A percentile compares a stretch with the other conserved stretches of the same genome.
Conservation (phyloP, 257 asterid genomes). For the Anisodus acutangulus region DNA sequence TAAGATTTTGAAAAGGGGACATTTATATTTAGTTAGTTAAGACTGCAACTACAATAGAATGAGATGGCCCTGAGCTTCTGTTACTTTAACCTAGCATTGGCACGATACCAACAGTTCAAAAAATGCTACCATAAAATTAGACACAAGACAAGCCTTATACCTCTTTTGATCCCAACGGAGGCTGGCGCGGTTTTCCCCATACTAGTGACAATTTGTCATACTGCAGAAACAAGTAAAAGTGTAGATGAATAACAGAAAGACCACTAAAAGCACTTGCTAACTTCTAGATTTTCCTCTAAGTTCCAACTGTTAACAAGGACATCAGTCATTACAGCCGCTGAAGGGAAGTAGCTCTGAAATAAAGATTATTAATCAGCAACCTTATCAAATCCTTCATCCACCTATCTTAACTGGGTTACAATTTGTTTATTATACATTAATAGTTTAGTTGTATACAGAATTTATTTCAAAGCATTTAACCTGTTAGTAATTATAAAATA, state of each 20-base stretch:
- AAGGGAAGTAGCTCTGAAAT: background rate
- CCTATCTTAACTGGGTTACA: background rate
- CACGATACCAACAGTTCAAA: constrained; percentile 16
- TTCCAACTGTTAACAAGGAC: background rate
- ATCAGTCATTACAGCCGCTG: background rate
- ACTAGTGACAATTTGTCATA: constrained; percentile 73
- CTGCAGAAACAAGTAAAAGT: constrained; percentile 50
- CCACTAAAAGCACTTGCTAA: background rate
- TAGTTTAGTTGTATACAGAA: background rate
- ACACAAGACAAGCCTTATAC: constrained; percentile 45
- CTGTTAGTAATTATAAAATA: background rate
- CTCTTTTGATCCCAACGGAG: constrained; percentile 82
- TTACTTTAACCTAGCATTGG: background rate
- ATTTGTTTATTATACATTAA: constrained; percentile 1
- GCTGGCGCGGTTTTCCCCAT: constrained; percentile 99
- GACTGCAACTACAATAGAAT: background rate
- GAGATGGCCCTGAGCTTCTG: constrained; percentile 19
- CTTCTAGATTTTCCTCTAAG: background rate
- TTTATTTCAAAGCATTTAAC: background rate
- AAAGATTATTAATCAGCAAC: background rate
- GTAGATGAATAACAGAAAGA: constrained; percentile 20
- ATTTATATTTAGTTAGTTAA: background rate
- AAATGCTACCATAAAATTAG: constrained; percentile 23
- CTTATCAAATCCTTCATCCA: constrained; percentile 1
- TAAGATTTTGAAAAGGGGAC: background rate